Evolutionary conservation across 345 rosid species (phyloP).

Genomic region (Xanthoceras sorbifolium): DNA sequence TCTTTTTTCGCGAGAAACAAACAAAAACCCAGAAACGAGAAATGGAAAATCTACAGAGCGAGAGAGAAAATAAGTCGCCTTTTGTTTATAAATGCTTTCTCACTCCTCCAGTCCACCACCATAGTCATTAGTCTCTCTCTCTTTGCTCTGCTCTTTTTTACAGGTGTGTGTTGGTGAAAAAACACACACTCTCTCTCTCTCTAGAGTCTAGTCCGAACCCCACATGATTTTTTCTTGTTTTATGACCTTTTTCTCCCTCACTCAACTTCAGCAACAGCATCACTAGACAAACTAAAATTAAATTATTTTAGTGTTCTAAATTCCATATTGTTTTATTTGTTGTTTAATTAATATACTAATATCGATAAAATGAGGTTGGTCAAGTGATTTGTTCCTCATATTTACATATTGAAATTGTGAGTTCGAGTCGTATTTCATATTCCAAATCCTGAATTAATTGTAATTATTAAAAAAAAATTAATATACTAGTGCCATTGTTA

Average conservation of each 20-base stretch:
- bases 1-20: neutral
- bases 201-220: neutral
- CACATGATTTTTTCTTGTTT: neutral
- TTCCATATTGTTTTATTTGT: no score
- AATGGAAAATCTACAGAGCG: slow-evolving; percentile 8
- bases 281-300: neutral
- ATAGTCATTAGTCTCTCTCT: neutral
- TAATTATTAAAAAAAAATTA: no score
- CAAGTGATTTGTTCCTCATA: no score
- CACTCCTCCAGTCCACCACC: neutral
- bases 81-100: neutral
- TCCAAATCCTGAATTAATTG: no score
- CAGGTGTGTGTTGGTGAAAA: neutral
- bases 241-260: no score
- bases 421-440: no score
- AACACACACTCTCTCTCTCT: neutral
- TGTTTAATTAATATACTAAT: no score
- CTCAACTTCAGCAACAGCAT: no score
- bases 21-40: slow-evolving; percentile 15
- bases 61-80: neutral
- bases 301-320: no score
- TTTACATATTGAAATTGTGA: no score
- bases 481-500: no score
- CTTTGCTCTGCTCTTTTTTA: neutral
- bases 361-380: no score